Evolutionary conservation across 1,139 yeast genomes (phyloP), one percentile per base, ranked within the genome.

Genomic region (Meyerozyma elateridarum): DNA sequence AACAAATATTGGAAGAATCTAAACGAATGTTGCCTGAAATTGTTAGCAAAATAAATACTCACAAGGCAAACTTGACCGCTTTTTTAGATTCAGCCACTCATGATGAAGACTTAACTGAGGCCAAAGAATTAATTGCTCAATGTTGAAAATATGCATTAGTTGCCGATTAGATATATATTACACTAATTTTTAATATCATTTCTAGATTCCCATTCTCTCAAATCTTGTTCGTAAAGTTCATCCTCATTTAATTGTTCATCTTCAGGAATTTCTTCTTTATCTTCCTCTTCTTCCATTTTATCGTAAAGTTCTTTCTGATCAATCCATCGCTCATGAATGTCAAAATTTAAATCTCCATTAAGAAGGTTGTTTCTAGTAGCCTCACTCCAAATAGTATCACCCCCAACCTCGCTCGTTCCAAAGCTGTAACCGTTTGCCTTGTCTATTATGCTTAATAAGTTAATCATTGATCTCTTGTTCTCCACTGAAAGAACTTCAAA

Each of bases 381-480:
- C 46, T 89, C 96, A 11, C 89, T 84, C 98, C 98, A 93, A 3
- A 91, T 79, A 0, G 93, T 75, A 52, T 93, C 99, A 12, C 97
- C 97, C 3, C 96, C 96, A 9, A 89, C 70, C 46, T 93, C 99
- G 20, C 88, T 83, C 2, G 88, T 64, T n/a, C 99, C 99, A 62
- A 85, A 88, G 44, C 85, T 73, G 52, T 93, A 93, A 0, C 99
- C 99, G 45, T 81, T 85, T 2, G 96, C 93, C 51, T 84, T 87
- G 52, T 93, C 99, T 9, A 93, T 76, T 1, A 76, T 66, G 11
- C 83, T 71, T 34, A 91, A 67, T 22, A 93, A 56, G 34, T 80
- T 72, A 22, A 91, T 88, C 98, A 93, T 91, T 21, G 93, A 79
- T 42, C 79, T 77, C 51, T 89, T 89, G 54, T 91, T 93, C 49